Evolutionary conservation across 108 stramenopile species (phyloP).

Genomic region (Conticribra weissflogii): DNA sequence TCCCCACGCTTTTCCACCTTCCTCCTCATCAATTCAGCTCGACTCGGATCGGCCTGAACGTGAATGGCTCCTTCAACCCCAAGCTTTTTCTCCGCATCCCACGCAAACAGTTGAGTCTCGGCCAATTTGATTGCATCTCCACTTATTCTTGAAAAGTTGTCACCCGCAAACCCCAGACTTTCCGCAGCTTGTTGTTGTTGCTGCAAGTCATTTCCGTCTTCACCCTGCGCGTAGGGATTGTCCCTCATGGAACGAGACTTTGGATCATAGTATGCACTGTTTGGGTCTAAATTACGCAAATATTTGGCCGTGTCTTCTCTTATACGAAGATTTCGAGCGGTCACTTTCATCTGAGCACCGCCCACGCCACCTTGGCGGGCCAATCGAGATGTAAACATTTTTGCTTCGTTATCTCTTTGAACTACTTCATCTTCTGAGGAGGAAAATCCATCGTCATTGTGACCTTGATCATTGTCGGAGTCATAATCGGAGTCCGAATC

Average conservation of each 20-base stretch:
- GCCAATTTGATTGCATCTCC: conserved; percentile 93
- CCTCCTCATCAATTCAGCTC: conserved; percentile 90
- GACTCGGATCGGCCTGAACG: conserved; percentile 95
- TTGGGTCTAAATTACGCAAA: conserved; percentile 94
- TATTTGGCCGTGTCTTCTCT: conserved; percentile 99
- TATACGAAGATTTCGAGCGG: conserved; percentile 97
- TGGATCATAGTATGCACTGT: conserved; percentile 95
- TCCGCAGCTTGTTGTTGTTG: conserved; percentile 53
- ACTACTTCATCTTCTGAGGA: conserved; percentile 81
- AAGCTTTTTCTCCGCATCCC: conserved; percentile 90
- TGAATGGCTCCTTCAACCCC: conserved; percentile 77
- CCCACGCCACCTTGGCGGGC: conserved; percentile 97
- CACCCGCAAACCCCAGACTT: conserved; percentile 90
- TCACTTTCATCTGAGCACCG: conserved; percentile 98
- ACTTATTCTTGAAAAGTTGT: conserved; percentile 94
- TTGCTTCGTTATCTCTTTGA: conserved; percentile 82
- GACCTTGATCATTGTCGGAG: conserved; percentile 62
- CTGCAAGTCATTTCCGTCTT: conserved; percentile 34
- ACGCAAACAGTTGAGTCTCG: conserved; percentile 94
- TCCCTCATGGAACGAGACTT: conserved; percentile 97
- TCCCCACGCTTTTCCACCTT: conserved; percentile 79
- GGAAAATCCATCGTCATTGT: conserved; percentile 55
- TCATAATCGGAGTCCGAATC: conserved; percentile 92
- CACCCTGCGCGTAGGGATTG: conserved; percentile 93
- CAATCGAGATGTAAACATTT: conserved; percentile 91